phyloP scores from a whole-genome alignment of 2,329 filamentous ascomycete species.

The Capronia americana region DNA sequence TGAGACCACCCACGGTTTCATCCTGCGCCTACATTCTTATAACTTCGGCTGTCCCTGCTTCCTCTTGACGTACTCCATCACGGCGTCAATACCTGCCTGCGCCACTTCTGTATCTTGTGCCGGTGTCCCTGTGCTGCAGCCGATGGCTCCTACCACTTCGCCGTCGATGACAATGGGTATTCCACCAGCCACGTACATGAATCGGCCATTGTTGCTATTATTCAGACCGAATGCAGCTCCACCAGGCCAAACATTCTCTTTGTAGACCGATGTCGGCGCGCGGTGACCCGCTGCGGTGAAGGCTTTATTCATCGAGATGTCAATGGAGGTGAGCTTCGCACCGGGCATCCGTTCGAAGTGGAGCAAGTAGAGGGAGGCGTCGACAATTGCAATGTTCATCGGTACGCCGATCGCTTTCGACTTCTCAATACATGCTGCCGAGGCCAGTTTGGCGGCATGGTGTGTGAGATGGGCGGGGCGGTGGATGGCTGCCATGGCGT shows the following conservation, averaged over 20 bases:
- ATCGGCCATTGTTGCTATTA: slow-evolving; percentile 61
- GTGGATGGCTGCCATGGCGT: slow-evolving; percentile 33
- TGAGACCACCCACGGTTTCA: not conserved
- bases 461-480: slow-evolving; percentile 37
- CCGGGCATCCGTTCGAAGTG: slow-evolving; percentile 57
- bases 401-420: slow-evolving; percentile 37
- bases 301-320: slow-evolving; percentile 59
- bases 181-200: slow-evolving; percentile 62
- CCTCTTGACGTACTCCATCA: slow-evolving; percentile 46
- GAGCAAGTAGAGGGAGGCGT: slow-evolving; percentile 45
- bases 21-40: not conserved
- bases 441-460: slow-evolving; percentile 40
- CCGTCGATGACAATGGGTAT: slow-evolving; percentile 59
- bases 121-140: slow-evolving; percentile 62
- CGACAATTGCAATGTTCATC: slow-evolving; percentile 43
- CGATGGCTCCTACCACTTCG: slow-evolving; percentile 60
- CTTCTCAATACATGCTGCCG: slow-evolving; percentile 36
- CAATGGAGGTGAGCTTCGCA: slow-evolving; percentile 62
- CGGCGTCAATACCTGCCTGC: slow-evolving; percentile 58
- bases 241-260: slow-evolving; percentile 61
- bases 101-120: slow-evolving; percentile 62
- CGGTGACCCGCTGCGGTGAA: slow-evolving; percentile 64
- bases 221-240: slow-evolving; percentile 56
- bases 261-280: slow-evolving; percentile 59
- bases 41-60: slow-evolving; percentile 13